These are phyloP conservation scores for Adansonia gregorii DNA, from an alignment of 441 rosid species.

Conservation along the genomic window DNA sequence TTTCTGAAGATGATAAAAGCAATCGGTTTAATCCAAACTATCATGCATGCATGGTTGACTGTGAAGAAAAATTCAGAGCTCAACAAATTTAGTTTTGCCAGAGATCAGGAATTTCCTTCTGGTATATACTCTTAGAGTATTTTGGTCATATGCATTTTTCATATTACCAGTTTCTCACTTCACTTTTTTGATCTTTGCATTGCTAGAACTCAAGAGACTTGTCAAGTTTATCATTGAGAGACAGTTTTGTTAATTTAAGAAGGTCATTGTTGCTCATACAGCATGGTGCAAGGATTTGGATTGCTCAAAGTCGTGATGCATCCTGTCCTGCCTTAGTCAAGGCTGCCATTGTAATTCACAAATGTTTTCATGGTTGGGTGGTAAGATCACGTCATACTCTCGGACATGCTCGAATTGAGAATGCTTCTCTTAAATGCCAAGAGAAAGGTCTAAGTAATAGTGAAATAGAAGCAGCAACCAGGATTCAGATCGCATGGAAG, in stretches of 20 bases:
- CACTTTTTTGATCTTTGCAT: not conserved
- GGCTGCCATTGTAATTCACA: slow-evolving; percentile 37
- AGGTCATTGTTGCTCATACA: slow-evolving; percentile 58
- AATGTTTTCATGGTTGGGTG: slow-evolving; percentile 34
- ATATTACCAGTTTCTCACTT: not conserved
- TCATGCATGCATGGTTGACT: slow-evolving; percentile 58
- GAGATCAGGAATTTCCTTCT: slow-evolving; percentile 34
- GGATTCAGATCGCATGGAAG: slow-evolving; percentile 68
- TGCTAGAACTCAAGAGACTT: slow-evolving; percentile 39
- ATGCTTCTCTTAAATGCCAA: slow-evolving; percentile 25
- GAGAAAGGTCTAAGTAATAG: slow-evolving; percentile 24
- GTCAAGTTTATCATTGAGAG: slow-evolving; percentile 53
- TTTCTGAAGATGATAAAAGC: slow-evolving; percentile 57
- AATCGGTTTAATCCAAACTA: slow-evolving; percentile 55
- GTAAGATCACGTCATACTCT: slow-evolving; percentile 24
- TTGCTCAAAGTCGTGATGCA: slow-evolving; percentile 31
- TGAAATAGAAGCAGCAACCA: slow-evolving; percentile 50
- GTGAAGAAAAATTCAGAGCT: slow-evolving; percentile 45
- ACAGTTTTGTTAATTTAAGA: slow-evolving; percentile 49
- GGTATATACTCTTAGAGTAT: slow-evolving; percentile 38
- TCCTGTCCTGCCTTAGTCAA: slow-evolving; percentile 21
- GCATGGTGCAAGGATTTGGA: slow-evolving; percentile 62
- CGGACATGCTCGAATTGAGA: slow-evolving; percentile 27
- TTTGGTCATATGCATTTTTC: slow-evolving; percentile 3
- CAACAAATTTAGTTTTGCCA: slow-evolving; percentile 30